Conservation (phyloP, 2,329 filamentous ascomycete species). For the Phoma sp. region DNA sequence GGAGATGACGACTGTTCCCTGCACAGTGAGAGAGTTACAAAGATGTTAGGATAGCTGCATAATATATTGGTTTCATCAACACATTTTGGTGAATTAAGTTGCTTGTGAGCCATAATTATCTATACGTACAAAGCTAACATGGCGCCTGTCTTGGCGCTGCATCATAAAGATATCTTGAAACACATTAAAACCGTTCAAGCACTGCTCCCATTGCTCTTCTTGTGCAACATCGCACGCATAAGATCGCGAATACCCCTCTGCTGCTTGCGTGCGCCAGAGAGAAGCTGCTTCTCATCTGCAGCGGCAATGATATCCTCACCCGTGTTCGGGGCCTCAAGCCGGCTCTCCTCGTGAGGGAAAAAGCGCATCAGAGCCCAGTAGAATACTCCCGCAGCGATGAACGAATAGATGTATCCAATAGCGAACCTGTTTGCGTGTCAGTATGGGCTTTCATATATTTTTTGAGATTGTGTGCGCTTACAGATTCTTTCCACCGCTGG, state of each 20-base stretch:
- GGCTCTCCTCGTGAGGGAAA: constrained; percentile 74
- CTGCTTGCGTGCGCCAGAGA: constrained; percentile 10
- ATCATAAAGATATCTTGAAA: no score
- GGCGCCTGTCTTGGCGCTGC: no score
- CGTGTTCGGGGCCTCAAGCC: constrained; percentile 77
- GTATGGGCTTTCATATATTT: no score
- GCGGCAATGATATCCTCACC: constrained; percentile 62
- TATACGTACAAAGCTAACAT: no score
- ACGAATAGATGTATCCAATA: constrained; percentile 48
- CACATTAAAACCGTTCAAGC: no score
- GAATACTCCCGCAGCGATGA: constrained; percentile 42
- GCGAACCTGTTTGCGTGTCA: constrained; percentile 26
- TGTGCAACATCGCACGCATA: not conserved
- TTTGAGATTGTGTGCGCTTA: constrained; percentile 18
- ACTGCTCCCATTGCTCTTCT: no score
- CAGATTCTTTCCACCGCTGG: constrained; percentile 31
- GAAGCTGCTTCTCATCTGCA: constrained; percentile 35
- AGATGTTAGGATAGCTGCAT: no score
- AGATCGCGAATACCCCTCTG: constrained; percentile 12
- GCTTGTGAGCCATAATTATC: no score
- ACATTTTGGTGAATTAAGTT: no score
- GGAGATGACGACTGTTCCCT: no score
- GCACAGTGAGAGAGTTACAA: no score
- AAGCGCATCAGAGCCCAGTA: constrained; percentile 44
- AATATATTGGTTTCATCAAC: no score